Base-by-base conservation (phyloP, 2,329 filamentous ascomycete species). In the Ceratocystis eucalypticola region DNA sequence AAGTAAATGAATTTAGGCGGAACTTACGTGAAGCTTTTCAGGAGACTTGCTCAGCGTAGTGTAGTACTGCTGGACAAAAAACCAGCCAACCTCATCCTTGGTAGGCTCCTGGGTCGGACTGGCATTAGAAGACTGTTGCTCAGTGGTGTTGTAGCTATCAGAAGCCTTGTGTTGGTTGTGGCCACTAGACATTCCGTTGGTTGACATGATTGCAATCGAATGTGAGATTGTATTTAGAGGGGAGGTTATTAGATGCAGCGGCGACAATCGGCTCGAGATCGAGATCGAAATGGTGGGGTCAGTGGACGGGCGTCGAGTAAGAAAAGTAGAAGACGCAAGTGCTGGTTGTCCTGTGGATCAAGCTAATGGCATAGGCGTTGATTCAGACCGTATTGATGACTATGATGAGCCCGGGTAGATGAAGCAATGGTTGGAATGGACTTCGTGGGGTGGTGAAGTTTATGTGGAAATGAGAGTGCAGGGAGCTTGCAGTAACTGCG, bases 11-110 rank as follows among this genome's bases (percentile, higher is more conserved):
- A 37, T 17, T 37, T 17, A 6, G 41, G 12, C 57, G 53, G 41
- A 50, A 78, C 84, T 73, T 78, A 87, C 84, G 74, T 91, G 93
- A 72, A 99, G 88, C 78, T 94, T 95, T 75, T 96, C 91, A 25
- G 94, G 92, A 71, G 81, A 89, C 78, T 93, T 92, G 85, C 92
- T 96, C 74, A 99, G 80, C 69, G 91, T 99, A 72, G 90, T 97
- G 80, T 99, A 99, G 82, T 96, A 99, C 78, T 96, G 91, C 83
- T 97, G 92, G 68, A 99, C 94, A 72, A 99, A 99, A 80, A 93
- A 97, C 94, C 94, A 99, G 77, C 91, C 94, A 71, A 99, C 91
- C 80, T 97, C 91, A 76, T 96, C 91, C 80, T 96, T 96, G 72
- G 82, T 80, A 50, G 85, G 77, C 71, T 82, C 53, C 28, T 33